phyloP scores from a whole-genome alignment of 768 basidiomycete genomes.

The Coprinellus micaceus region DNA sequence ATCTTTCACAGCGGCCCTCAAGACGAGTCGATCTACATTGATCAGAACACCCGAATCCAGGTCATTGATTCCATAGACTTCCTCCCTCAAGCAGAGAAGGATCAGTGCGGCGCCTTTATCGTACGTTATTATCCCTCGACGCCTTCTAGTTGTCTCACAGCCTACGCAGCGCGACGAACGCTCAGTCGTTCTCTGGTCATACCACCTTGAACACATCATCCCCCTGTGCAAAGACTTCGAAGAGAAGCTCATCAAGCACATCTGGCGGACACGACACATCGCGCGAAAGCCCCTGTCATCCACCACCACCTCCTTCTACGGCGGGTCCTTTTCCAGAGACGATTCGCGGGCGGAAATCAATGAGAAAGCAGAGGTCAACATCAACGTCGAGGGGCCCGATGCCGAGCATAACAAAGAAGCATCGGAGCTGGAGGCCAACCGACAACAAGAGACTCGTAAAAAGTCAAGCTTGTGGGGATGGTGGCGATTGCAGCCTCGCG shows the following conservation, averaged over 20 bases:
- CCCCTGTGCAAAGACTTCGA: conserved; percentile 71
- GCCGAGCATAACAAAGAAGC: conserved; percentile 19
- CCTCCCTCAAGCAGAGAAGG: conserved; percentile 78
- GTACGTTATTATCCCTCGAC: conserved; percentile 25
- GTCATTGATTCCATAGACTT: conserved; percentile 65
- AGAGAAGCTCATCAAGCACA: conserved; percentile 73
- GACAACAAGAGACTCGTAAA: conserved; percentile 16
- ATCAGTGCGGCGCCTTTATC: conserved; percentile 85
- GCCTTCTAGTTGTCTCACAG: background rate
- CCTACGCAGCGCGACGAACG: conserved; percentile 57
- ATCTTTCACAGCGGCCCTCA: conserved; percentile 40
- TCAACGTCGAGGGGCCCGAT: conserved; percentile 4
- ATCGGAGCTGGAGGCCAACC: conserved; percentile 15
- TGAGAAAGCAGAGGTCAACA: conserved; percentile 24
- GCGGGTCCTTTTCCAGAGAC: conserved; percentile 12
- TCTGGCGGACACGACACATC: conserved; percentile 56
- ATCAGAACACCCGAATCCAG: conserved; percentile 81
- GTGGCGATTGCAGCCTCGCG: conserved; percentile 42
- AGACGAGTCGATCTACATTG: conserved; percentile 61
- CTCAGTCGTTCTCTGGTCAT: conserved; percentile 80
- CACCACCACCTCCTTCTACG: conserved; percentile 11
- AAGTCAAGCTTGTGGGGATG: conserved; percentile 19
- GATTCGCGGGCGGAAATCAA: conserved; percentile 30
- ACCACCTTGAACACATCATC: conserved; percentile 65
- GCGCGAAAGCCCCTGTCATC: conserved; percentile 15